Evolutionary conservation across 202 grass and related monocot species (phyloP), one percentile per base, ranked within the genome.

Genomic region (Panicum virgatum): DNA sequence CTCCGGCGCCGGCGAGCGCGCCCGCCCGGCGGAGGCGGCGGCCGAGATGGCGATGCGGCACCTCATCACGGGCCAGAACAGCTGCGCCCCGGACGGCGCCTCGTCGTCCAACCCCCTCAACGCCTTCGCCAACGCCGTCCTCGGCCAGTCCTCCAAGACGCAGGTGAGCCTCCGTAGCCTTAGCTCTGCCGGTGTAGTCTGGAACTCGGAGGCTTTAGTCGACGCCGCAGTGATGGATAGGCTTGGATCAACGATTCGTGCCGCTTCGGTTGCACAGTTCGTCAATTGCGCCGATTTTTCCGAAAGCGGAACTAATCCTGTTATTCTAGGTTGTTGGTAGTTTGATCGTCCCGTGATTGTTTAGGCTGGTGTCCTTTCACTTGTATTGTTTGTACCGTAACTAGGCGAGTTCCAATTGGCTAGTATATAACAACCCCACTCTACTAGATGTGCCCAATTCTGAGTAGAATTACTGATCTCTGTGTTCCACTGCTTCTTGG

Each of bases 81-180:
- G 66, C 80, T 99, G 96, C 85, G 74, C 83, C n/a, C 89, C 88
- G 71, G 90, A 92, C 8, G 96, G 91, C 65, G 72, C 89, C 26
- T 84, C 92, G 65, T 98, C 96, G 67, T 93, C 96, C 77, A 98
- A 98, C 51, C 96, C 96, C 62, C 64, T 98, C 12, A 88, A 86
- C 50, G 43, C 71, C 62, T 71, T 98, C 70, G 92, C 91, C 76
- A 99, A 96, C 90, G 75, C 85, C 66, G 37, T 99, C 72, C 75
- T 99, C 36, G 96, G 96, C 75, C 90, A 92, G 50, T 89, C 93
- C 46, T 88, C 54, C 69, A 99, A 99, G 67, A 34, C 89, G 54
- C 87, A 94, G 93, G 96, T 96, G 44, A 48, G 38, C 42, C 13
- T 57, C 60, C 69, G 52, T 60, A 67, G 2, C 50, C 42, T 39